Evolutionary conservation across 164 flowering plant genomes (phyloP), one percentile per base, ranked within the genome.

Genomic region (Tinospora cordifolia): DNA sequence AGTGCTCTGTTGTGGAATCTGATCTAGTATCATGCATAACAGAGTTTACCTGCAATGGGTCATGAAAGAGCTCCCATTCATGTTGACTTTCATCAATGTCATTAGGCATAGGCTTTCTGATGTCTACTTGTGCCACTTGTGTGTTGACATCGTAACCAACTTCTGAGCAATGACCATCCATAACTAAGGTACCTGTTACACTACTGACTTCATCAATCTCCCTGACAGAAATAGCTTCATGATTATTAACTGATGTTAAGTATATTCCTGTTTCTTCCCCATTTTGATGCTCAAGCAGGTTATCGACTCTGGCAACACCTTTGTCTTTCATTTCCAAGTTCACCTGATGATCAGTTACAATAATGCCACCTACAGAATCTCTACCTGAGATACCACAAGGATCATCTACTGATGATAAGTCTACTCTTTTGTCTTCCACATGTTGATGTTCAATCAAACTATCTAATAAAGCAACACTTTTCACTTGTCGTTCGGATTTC

Each of bases 241-340:
- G 59, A 51, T 51, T 17, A 54, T 54, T 25, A 54, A n/a, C n/a
- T 54, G 24, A n/a, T n/a, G 24, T 19, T 19, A 22, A 19, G 24
- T 54, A 21, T 54, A 34, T 69, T 72, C 21, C 13, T 40, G 54
- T 39, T 4, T 62, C 27, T 60, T 67, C 59, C 40, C 8, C 60
- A 13, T 66, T 8, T 11, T 11, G 24, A 40, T 41, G 57, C 66
- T 24, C 65, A 46, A 41, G 34, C 46, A 34, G 6, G 13, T 67
- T n/a, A 34, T 13, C 54, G 46, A 34, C 46, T 60, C 26, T 26
- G 40, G n/a, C 54, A 41, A 30, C 8, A 30, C 14, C 66, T 58
- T 71, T 6, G 14, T 21, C 58, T 71, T 63, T 14, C 12, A 27
- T 49, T 47, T 49, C 62, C 34, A 68, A 71, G 67, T 25, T 69